Conservation (phyloP, 202 grass and related monocot species). For the Carex arenaria region DNA sequence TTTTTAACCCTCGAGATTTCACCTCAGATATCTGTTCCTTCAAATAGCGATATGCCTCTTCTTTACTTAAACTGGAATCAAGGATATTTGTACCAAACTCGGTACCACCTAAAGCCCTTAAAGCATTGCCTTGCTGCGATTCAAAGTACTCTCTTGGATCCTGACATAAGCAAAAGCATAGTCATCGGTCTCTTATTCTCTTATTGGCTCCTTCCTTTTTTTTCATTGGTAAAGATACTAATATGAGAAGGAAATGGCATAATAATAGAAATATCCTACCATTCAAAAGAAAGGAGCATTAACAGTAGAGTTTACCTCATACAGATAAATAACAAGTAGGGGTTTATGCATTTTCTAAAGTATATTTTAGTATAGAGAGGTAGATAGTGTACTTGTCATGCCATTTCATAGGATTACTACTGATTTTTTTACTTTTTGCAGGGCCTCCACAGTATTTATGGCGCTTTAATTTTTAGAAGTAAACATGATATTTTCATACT, state of each 20-base stretch:
- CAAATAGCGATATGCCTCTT: constrained; percentile 63
- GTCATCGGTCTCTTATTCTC: neutral
- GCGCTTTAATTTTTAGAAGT: neutral
- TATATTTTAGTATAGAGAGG: constrained; percentile 4
- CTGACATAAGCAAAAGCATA: constrained; percentile 40
- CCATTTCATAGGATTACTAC: neutral
- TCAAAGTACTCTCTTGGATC: constrained; percentile 97
- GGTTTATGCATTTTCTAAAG: neutral
- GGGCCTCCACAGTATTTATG: neutral
- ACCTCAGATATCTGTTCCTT: constrained; percentile 63
- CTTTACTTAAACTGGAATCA: constrained; percentile 47
- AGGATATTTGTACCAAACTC: constrained; percentile 47
- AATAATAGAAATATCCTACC: neutral
- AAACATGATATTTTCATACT: constrained; percentile 7
- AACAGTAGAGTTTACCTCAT: neutral
- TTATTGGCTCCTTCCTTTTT: neutral
- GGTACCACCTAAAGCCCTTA: constrained; percentile 60
- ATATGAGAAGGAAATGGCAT: neutral
- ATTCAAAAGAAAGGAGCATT: neutral
- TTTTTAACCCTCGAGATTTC: constrained; percentile 51
- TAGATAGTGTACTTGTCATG: neutral
- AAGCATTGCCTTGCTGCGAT: constrained; percentile 92
- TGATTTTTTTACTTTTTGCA: neutral
- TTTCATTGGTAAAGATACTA: neutral
- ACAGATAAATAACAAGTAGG: neutral